Percentiles rank a stretch among this genome's conserved stretches.
These are phyloP conservation scores for Auricularia auricula-judae DNA, from an alignment of 768 basidiomycete genomes.

Conservation along the genomic window DNA sequence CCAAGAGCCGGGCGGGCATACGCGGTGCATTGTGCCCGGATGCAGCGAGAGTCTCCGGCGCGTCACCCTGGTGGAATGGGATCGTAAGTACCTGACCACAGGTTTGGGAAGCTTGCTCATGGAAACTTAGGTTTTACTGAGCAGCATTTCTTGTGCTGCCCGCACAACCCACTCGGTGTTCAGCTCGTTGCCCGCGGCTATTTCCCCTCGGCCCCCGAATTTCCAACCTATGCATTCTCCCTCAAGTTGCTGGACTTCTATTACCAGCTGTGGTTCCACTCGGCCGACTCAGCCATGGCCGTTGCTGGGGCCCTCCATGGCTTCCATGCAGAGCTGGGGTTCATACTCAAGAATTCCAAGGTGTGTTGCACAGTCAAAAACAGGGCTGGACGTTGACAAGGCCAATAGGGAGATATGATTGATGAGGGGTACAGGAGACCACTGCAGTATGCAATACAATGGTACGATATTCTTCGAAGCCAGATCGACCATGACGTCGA, in stretches of 20 bases:
- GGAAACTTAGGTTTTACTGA: neutral
- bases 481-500: constrained; percentile 10
- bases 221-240: constrained; percentile 12
- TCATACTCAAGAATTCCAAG: constrained; percentile 8
- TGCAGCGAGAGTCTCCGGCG: too few species aligned
- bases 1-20: too few species aligned
- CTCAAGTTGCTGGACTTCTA: constrained; percentile 25
- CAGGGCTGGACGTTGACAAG: neutral
- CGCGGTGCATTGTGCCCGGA: too few species aligned
- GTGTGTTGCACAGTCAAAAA: constrained; percentile 5
- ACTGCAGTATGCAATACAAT: constrained; percentile 17
- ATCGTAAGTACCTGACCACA: too few species aligned
- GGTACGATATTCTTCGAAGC: constrained; percentile 16
- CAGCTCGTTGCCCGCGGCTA: constrained; percentile 9
- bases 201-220: constrained; percentile 21
- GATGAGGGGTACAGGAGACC: constrained; percentile 22
- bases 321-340: constrained; percentile 21
- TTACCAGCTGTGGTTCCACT: constrained; percentile 22
- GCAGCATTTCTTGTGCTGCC: neutral
- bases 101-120: too few species aligned
- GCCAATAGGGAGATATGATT: constrained; percentile 13
- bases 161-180: neutral
- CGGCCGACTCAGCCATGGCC: constrained; percentile 26
- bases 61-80: too few species aligned
- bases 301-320: constrained; percentile 17